Evolutionary conservation across 495 filamentous ascomycete species (phyloP).

Genomic region (Xylaria cubensis): DNA sequence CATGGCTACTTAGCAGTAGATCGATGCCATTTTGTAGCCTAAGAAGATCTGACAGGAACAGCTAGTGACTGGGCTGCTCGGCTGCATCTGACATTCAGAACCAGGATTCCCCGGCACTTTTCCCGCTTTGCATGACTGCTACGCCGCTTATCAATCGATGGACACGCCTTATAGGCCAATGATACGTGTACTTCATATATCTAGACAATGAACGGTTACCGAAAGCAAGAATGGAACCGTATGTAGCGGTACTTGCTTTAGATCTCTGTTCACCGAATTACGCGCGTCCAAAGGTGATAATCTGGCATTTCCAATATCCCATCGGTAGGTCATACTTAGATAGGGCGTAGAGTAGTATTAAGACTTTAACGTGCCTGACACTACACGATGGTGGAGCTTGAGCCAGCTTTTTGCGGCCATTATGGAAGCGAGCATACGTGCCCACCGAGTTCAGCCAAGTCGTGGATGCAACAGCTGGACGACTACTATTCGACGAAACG

Average conservation of each 20-base stretch:
- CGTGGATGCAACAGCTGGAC: background rate
- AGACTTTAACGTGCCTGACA: background rate
- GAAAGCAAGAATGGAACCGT: slow-evolving; percentile 7
- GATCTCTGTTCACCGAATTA: slow-evolving; percentile 16
- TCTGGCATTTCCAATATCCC: background rate
- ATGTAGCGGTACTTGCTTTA: background rate
- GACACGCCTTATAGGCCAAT: slow-evolving; percentile 1
- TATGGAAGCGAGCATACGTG: slow-evolving; percentile 8
- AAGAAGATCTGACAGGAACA: slow-evolving; percentile 26
- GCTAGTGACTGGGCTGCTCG: slow-evolving; percentile 21
- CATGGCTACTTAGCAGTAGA: slow-evolving; percentile 1
- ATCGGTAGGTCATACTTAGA: background rate
- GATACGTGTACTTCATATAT: background rate
- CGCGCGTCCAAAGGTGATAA: background rate
- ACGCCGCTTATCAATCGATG: slow-evolving; percentile 3
- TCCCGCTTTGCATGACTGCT: slow-evolving; percentile 17
- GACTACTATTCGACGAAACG: background rate
- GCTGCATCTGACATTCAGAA: slow-evolving; percentile 23
- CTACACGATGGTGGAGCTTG: slow-evolving; percentile 5
- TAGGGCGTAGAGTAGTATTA: slow-evolving; percentile 1
- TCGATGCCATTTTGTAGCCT: slow-evolving; percentile 11
- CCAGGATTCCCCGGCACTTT: slow-evolving; percentile 18
- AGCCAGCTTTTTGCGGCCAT: slow-evolving; percentile 14
- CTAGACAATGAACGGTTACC: slow-evolving; percentile 4
- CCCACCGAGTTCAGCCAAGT: background rate